A percentile compares a stretch with the other conserved stretches of the same genome.
phyloP scores from a whole-genome alignment of 225 moss, liverwort and hornwort species.

The Physcomitrium patens region DNA sequence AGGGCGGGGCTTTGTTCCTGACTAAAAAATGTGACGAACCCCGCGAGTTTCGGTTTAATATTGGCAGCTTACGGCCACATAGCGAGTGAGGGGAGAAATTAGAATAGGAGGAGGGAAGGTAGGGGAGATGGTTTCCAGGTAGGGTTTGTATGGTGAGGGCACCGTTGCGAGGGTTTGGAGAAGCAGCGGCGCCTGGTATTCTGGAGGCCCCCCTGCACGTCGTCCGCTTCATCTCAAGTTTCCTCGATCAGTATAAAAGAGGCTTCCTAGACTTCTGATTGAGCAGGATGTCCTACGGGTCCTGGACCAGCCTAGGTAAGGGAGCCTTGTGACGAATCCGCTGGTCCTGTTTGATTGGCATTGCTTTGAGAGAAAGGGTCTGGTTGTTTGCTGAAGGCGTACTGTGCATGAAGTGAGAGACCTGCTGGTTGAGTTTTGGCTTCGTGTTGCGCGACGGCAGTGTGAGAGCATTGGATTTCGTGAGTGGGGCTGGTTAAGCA shows the following conservation, averaged over 20 bases:
- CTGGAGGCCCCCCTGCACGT: constrained; percentile 43
- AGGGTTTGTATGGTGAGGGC: constrained; percentile 30
- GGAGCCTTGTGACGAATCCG: background rate
- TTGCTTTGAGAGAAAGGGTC: too few species aligned
- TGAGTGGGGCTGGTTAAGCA: too few species aligned
- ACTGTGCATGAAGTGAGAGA: too few species aligned
- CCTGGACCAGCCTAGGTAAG: constrained; percentile 64
- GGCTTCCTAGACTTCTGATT: constrained; percentile 66
- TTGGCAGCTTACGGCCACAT: constrained; percentile 34
- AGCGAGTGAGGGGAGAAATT: constrained; percentile 33
- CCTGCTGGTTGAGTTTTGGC: too few species aligned
- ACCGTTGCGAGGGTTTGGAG: constrained; percentile 40
- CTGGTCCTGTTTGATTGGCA: background rate
- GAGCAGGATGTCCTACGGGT: constrained; percentile 68
- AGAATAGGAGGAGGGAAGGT: constrained; percentile 42
- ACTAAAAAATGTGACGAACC: constrained; percentile 27
- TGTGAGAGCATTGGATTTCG: too few species aligned
- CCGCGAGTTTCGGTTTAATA: constrained; percentile 22
- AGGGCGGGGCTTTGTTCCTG: constrained; percentile 33
- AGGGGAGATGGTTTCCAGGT: constrained; percentile 33
- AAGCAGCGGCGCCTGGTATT: constrained; percentile 57
- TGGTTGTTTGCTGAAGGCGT: too few species aligned
- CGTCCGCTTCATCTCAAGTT: constrained; percentile 46
- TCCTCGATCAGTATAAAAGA: constrained; percentile 53
- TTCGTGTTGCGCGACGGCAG: too few species aligned